Evolutionary conservation across 2,329 filamentous ascomycete species (phyloP), one percentile per base, ranked within the genome.

Genomic region (Aspergillus sergii): DNA sequence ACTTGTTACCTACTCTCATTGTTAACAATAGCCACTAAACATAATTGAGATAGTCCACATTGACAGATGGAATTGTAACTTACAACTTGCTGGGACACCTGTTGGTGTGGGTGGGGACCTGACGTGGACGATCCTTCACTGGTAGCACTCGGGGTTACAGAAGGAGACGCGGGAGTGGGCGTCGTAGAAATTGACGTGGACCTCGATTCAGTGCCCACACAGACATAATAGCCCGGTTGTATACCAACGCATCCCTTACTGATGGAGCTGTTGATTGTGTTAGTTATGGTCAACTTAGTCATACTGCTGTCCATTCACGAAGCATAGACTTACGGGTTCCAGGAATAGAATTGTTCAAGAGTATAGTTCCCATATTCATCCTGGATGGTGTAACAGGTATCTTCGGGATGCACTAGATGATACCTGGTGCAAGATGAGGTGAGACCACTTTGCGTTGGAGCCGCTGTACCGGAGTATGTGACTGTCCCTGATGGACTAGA

Each of bases 201-300:
- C 41, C 1, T 43, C 4, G 41, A 43, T 43, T 10, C 21, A 23
- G 57, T 45, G 7, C 59, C 59, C 23, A 61, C 53, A 8, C 59
- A 61, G 23, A 61, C 54, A 28, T 61, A 61, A 53, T 58, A 61
- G 11, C 45, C 59, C 19, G 59, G 30, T 8, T 57, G 59, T n/a
- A 61, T 23, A 5, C 59, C 54, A 26, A 55, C 34, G 21, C 59
- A 61, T 23, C 50, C 59, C 28, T 30, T 41, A 14, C 48, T 21
- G 16, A 61, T 54, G 21, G 59, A 30, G 8, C 59, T 61, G 34
- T n/a, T 5, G 1, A 7, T 28, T 61, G 45, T 0, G 8, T 45
- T 45, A 45, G 3, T 3, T 12, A 2, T 45, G n/a, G 41, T 3
- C 10, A 3, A 45, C 19, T 45, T 21, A 1, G 1, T 21, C 19